These are phyloP conservation scores for Neonectria punicea DNA, from an alignment of 2,329 filamentous ascomycete genomes.

Conservation along the genomic window DNA sequence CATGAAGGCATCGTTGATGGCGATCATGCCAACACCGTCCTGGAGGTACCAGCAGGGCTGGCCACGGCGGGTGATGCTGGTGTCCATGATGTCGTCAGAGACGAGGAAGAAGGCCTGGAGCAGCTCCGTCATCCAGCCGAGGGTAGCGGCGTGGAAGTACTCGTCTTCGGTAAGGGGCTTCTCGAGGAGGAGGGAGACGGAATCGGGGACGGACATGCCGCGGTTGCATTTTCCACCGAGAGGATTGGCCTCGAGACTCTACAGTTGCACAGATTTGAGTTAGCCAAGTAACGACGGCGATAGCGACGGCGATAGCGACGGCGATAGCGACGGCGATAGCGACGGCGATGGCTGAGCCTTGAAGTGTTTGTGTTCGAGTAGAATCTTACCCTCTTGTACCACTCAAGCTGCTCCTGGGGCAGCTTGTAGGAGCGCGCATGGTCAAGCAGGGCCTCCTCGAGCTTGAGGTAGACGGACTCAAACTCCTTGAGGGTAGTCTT, in stretches of 20 bases:
- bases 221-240: slow-evolving; percentile 98
- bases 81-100: slow-evolving; percentile 98
- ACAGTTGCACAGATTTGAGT: background rate
- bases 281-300: background rate
- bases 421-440: slow-evolving; percentile 86
- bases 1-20: slow-evolving; percentile 98
- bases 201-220: slow-evolving; percentile 97
- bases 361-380: background rate
- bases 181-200: slow-evolving; percentile 79
- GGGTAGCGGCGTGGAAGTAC: slow-evolving; percentile 86
- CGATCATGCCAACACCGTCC: slow-evolving; percentile 89
- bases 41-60: slow-evolving; percentile 97
- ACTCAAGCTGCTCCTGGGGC: slow-evolving; percentile 81
- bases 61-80: slow-evolving; percentile 92
- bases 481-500: slow-evolving; percentile 86
- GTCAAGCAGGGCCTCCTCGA: slow-evolving; percentile 83
- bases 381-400: slow-evolving; percentile 79
- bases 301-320: background rate
- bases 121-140: slow-evolving; percentile 98
- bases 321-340: too few species aligned
- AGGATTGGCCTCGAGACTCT: slow-evolving; percentile 88
- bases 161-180: slow-evolving; percentile 80
- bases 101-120: slow-evolving; percentile 99
- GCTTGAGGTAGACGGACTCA: slow-evolving; percentile 87
- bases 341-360: background rate